Evolutionary conservation across 306 rosid species (phyloP).

Genomic region (Pterocarpus santalinus): DNA sequence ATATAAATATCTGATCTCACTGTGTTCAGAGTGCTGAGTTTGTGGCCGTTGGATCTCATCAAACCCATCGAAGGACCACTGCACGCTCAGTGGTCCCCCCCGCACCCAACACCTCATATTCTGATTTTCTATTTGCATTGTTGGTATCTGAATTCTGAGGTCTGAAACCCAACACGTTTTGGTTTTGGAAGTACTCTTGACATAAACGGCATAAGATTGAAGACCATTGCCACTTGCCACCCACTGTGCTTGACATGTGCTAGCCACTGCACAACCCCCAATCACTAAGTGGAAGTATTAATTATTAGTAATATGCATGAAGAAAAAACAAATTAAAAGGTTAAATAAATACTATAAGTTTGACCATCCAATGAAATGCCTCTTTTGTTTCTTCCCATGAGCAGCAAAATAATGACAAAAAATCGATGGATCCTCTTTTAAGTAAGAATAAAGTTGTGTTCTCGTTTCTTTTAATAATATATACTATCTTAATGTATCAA

Average conservation of each 20-base stretch:
- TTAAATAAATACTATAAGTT: not conserved
- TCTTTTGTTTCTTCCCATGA: not conserved
- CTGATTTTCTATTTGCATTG: not conserved
- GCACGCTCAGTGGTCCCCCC: slow-evolving; percentile 45
- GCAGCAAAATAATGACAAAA: not conserved
- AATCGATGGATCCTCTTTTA: too few relatives aligned
- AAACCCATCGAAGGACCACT: slow-evolving; percentile 1
- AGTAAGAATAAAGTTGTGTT: too few relatives aligned
- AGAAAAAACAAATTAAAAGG: not conserved
- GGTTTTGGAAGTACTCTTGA: slow-evolving; percentile 4
- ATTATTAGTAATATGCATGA: too few relatives aligned
- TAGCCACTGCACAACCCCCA: not conserved
- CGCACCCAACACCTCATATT: not conserved
- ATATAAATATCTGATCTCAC: not conserved
- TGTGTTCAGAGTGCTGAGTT: not conserved
- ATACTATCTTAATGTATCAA: too few relatives aligned
- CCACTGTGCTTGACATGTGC: not conserved
- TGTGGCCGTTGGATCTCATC: slow-evolving; percentile 6
- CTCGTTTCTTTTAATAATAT: too few relatives aligned
- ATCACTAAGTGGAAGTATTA: too few relatives aligned
- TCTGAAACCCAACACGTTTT: not conserved
- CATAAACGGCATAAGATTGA: slow-evolving; percentile 17
- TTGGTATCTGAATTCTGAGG: not conserved
- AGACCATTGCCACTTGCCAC: not conserved
- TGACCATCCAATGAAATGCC: not conserved